Conservation (phyloP, 1,139 yeast species). For the Eremothecium sinecaudum region DNA sequence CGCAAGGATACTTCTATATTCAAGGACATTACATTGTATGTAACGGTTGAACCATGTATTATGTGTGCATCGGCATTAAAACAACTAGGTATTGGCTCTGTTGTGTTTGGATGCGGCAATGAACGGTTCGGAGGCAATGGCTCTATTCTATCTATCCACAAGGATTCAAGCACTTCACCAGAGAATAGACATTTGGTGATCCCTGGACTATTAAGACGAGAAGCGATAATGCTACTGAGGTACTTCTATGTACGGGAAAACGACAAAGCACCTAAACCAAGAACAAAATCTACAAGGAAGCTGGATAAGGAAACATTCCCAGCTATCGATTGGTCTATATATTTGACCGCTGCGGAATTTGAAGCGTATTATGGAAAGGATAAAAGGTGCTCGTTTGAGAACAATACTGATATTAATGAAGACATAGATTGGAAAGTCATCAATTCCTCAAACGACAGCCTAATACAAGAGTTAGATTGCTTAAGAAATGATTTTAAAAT, state of each 20-base stretch:
- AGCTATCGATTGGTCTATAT: constrained; percentile 40
- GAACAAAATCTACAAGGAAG: constrained; percentile 64
- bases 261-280: constrained; percentile 73
- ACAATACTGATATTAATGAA: constrained; percentile 21
- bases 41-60: constrained; percentile 95
- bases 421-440: constrained; percentile 26
- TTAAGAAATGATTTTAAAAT: constrained; percentile 8
- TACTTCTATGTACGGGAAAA: constrained; percentile 81
- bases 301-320: constrained; percentile 63
- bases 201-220: constrained; percentile 75
- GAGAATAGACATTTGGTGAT: constrained; percentile 42
- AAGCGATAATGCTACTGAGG: constrained; percentile 72
- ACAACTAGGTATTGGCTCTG: constrained; percentile 64
- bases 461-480: constrained; percentile 17
- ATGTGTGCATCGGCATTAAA: constrained; percentile 95
- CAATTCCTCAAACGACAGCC: constrained; percentile 19
- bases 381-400: constrained; percentile 30
- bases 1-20: constrained; percentile 32
- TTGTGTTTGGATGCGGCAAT: constrained; percentile 86
- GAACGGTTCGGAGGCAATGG: constrained; percentile 97
- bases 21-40: constrained; percentile 57
- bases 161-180: constrained; percentile 33
- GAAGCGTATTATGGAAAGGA: constrained; percentile 41
- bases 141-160: constrained; percentile 59
- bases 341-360: constrained; percentile 41